Evolutionary conservation across 2,329 filamentous ascomycete species (phyloP).

Genomic region (Venturia oleaginea): DNA sequence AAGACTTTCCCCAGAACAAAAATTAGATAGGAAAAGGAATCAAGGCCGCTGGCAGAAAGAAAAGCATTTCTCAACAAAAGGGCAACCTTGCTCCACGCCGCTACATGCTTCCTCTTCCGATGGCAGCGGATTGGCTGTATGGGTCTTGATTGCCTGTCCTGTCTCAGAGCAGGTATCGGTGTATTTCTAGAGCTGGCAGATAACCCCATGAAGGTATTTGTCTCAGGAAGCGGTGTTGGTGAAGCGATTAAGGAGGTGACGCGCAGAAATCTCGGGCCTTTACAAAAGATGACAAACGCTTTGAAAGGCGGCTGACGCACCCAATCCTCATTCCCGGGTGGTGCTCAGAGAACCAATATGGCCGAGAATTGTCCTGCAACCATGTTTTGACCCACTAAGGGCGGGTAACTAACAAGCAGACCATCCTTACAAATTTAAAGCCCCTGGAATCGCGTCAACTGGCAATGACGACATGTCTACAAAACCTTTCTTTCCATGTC

Average conservation of each 20-base stretch:
- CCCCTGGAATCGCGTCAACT: background rate
- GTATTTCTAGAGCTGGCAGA: background rate
- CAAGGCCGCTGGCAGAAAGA: too few species aligned
- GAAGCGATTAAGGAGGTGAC: background rate
- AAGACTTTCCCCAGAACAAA: too few species aligned
- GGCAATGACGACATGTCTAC: background rate
- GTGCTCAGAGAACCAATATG: background rate
- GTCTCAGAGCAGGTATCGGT: background rate
- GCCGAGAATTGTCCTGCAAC: background rate
- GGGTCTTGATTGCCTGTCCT: background rate
- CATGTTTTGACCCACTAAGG: background rate
- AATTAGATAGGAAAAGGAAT: too few species aligned
- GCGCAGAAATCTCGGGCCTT: background rate
- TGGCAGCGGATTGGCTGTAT: background rate
- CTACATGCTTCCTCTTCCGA: background rate
- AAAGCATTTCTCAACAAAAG: too few species aligned
- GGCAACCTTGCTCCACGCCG: background rate
- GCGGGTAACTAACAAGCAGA: background rate
- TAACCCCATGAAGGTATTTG: too few species aligned
- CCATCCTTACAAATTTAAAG: background rate
- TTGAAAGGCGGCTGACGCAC: too few species aligned
- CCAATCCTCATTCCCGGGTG: background rate
- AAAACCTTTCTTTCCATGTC: background rate
- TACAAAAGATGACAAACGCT: background rate
- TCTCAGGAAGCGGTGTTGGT: background rate